Evolutionary conservation across 139 green algal species (phyloP).

Genomic region (Chlamydomonas sp.): DNA sequence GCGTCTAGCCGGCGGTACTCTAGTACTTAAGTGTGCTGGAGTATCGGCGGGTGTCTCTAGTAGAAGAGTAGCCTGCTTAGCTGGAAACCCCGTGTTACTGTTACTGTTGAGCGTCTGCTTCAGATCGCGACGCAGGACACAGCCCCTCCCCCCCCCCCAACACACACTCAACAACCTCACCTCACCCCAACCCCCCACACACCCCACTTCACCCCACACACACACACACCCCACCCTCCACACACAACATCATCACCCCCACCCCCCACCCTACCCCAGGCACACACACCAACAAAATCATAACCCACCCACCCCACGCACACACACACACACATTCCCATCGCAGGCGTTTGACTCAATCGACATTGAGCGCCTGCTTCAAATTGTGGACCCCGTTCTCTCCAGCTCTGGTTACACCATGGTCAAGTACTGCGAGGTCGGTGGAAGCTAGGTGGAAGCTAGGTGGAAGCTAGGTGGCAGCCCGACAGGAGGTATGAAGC

Average conservation of each 20-base stretch:
- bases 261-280: background rate
- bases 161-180: background rate
- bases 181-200: background rate
- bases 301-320: background rate
- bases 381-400: constrained; percentile 47
- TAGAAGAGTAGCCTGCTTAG: too few relatives aligned
- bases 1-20: too few relatives aligned
- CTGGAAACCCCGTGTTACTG: too few relatives aligned
- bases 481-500: too few relatives aligned
- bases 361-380: constrained; percentile 37
- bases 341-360: constrained; percentile 71
- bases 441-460: too few relatives aligned
- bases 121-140: too few relatives aligned
- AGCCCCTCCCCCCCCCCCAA: too few relatives aligned
- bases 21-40: too few relatives aligned
- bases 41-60: too few relatives aligned
- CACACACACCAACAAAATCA: background rate
- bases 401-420: constrained; percentile 39
- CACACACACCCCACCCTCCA: background rate
- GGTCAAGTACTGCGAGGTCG: constrained; percentile 4
- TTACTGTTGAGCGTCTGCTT: too few relatives aligned
- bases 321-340: background rate
- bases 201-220: background rate
- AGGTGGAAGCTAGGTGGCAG: too few relatives aligned
- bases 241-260: background rate